These are phyloP conservation scores for Eragrostis tef DNA, from an alignment of 202 grass and related monocot species.

Conservation along the genomic window DNA sequence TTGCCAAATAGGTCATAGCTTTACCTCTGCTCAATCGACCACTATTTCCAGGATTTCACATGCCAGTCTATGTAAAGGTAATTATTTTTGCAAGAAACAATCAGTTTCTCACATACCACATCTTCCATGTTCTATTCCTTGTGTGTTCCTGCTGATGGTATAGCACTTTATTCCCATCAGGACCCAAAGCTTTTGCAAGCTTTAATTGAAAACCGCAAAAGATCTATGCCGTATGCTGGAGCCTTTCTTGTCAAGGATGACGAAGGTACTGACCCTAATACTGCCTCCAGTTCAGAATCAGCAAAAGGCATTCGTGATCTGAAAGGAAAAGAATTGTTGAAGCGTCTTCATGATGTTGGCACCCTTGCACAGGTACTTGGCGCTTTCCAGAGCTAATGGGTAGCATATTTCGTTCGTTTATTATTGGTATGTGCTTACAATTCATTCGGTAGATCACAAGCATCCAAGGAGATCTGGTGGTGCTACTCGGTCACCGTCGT, in stretches of 20 bases:
- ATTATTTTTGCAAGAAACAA: conserved; percentile 40
- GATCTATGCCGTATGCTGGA: conserved; percentile 69
- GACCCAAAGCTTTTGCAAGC: conserved; percentile 75
- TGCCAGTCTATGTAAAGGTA: conserved; percentile 92
- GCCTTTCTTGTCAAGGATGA: conserved; percentile 96
- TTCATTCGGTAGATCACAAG: conserved; percentile 76
- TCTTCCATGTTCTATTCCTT: conserved; percentile 14
- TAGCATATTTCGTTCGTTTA: conserved; percentile 20
- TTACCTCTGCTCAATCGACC: conserved; percentile 90
- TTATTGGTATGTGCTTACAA: conserved; percentile 29
- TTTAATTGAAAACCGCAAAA: conserved; percentile 85
- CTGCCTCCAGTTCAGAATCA: conserved; percentile 63
- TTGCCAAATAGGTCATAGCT: conserved; percentile 74
- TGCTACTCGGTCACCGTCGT: conserved; percentile 77
- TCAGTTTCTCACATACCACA: neutral
- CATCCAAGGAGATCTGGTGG: conserved; percentile 87
- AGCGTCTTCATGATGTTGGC: conserved; percentile 91
- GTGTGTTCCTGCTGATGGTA: conserved; percentile 23
- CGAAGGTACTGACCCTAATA: conserved; percentile 67
- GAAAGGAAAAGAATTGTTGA: conserved; percentile 88
- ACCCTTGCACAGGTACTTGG: conserved; percentile 74
- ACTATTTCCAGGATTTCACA: conserved; percentile 97
- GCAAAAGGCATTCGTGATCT: conserved; percentile 85
- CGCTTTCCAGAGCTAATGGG: conserved; percentile 10
- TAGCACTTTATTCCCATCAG: conserved; percentile 46